Conservation (phyloP, 257 asterid genomes). For the Eustoma russellianum region DNA sequence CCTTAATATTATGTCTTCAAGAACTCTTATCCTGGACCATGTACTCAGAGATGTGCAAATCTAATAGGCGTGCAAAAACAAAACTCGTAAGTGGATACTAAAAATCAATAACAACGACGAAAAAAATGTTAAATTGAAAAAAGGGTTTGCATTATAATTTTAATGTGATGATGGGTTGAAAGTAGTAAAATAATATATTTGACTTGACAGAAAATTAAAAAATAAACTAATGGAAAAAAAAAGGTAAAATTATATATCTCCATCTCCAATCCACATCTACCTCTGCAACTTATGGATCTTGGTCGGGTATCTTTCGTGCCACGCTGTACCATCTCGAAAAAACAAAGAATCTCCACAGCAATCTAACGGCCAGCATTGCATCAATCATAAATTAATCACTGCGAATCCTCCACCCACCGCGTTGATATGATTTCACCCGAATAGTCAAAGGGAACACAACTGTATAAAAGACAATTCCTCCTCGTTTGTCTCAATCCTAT, state of each 20-base stretch:
- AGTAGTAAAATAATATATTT: neutral
- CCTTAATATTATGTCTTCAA: too few relatives aligned
- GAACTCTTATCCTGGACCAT: too few relatives aligned
- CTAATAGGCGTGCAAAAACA: too few relatives aligned
- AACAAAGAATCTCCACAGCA: neutral
- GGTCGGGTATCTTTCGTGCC: constrained; percentile 20
- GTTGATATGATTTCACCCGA: neutral
- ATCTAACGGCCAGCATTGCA: constrained; percentile 11
- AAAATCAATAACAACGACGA: too few relatives aligned
- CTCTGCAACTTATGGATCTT: constrained; percentile 15
- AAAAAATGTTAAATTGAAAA: too few relatives aligned
- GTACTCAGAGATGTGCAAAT: too few relatives aligned
- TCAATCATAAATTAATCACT: constrained; percentile 1
- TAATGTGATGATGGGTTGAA: too few relatives aligned
- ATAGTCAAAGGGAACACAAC: constrained; percentile 10
- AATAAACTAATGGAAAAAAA: too few relatives aligned
- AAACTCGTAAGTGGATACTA: too few relatives aligned
- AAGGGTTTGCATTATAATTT: too few relatives aligned
- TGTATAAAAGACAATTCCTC: neutral
- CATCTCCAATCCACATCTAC: neutral
- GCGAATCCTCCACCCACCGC: neutral
- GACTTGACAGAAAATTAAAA: constrained; percentile 11
- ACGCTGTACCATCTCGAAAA: constrained; percentile 3
- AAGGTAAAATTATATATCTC: neutral
- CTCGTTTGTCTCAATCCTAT: constrained; percentile 5